These are phyloP conservation scores for Actinomucor elegans DNA, from an alignment of 371 early-diverging fungal genomes.

Conservation along the genomic window DNA sequence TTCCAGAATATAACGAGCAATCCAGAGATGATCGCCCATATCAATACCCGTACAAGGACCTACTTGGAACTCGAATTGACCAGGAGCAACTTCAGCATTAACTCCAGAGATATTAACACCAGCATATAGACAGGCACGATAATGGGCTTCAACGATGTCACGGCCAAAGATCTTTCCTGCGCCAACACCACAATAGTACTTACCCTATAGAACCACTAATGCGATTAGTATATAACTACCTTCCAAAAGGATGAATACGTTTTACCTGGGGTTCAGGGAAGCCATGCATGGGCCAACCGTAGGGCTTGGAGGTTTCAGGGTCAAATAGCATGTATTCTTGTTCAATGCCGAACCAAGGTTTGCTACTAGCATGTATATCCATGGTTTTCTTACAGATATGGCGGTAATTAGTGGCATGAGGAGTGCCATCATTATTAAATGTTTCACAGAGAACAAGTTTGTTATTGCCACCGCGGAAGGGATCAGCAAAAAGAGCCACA, in stretches of 20 bases:
- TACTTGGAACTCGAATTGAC: conserved; percentile 55
- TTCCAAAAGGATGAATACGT: too few species aligned
- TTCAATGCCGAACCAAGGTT: conserved; percentile 67
- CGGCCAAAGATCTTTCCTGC: conserved; percentile 54
- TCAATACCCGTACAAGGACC: conserved; percentile 51
- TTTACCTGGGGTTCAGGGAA: conserved; percentile 49
- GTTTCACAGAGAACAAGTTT: conserved; percentile 60
- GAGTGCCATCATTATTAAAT: conserved; percentile 54
- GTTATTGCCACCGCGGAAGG: conserved; percentile 60
- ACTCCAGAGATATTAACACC: conserved; percentile 48
- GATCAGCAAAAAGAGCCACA: conserved; percentile 57
- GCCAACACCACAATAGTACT: conserved; percentile 64
- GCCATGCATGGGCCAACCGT: conserved; percentile 52
- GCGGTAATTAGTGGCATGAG: conserved; percentile 57
- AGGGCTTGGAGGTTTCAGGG: conserved; percentile 33
- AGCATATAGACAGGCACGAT: conserved; percentile 59
- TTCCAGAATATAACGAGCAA: conserved; percentile 47
- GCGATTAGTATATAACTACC: too few species aligned
- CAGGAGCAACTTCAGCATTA: conserved; percentile 54
- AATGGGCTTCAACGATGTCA: conserved; percentile 62
- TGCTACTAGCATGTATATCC: conserved; percentile 37
- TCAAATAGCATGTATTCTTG: conserved; percentile 60
- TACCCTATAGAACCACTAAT: conserved; percentile 32
- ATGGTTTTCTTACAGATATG: conserved; percentile 40
- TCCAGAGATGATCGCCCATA: conserved; percentile 52